Evolutionary conservation across 176 grass and related monocot species (phyloP).

Genomic region (Elaeis guineensis): DNA sequence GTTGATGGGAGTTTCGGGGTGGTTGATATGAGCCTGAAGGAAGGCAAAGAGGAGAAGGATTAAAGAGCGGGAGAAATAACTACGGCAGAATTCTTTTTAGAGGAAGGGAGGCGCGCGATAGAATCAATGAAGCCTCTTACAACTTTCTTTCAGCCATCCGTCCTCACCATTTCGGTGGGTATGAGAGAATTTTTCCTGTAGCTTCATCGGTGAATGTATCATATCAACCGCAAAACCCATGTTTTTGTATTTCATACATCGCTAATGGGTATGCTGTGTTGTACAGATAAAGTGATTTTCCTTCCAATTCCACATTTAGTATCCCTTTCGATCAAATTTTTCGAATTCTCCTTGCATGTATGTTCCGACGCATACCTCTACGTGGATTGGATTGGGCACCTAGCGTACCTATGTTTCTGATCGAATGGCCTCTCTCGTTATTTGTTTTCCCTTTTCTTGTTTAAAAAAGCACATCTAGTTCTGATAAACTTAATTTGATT

Average conservation of each 20-base stretch:
- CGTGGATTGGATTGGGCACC: no score
- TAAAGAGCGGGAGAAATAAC: neutral
- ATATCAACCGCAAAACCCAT: neutral
- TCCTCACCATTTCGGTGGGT: neutral
- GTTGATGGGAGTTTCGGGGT: neutral
- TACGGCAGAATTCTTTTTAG: neutral
- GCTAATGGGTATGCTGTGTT: neutral
- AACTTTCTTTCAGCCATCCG: neutral
- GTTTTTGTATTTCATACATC: neutral
- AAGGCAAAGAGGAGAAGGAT: constrained; percentile 13
- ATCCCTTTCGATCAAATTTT: neutral
- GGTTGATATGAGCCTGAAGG: constrained; percentile 18
- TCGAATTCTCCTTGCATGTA: neutral
- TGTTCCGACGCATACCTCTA: no score
- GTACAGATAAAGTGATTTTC: constrained; percentile 14
- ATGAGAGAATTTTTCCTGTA: constrained; percentile 3
- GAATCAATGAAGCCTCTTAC: neutral
- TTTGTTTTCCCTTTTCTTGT: no score
- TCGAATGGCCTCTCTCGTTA: no score
- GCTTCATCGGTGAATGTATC: constrained; percentile 5
- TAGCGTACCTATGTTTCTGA: no score
- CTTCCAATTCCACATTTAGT: neutral
- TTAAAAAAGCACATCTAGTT: no score
- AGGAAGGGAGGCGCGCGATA: neutral
- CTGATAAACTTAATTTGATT: no score